Base-by-base conservation (phyloP, 768 basidiomycete species). In the Russula lepida region DNA sequence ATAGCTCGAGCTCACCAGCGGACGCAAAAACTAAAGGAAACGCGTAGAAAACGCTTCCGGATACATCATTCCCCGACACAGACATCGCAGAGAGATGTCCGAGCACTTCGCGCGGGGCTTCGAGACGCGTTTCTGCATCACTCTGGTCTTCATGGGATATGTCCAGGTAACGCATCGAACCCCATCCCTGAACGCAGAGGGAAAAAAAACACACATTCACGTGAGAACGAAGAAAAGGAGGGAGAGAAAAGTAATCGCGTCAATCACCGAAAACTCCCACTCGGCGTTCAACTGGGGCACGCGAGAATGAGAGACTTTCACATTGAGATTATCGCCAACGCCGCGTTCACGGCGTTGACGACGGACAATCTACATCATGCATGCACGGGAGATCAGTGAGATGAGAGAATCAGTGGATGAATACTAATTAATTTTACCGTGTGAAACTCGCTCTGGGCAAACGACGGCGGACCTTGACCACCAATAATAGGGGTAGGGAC, bases 1-100 rank as follows among this genome's bases (percentile, higher is more conserved):
- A 35, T 35, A 21, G 9, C 8, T 6, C 11, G 17, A 32, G 39
- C 48, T 43, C 52, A 62, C 61, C 64, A 19, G 65, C 65, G 2
- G 55, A 53, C 0, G 65, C 65, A 15, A 64, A 59, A 37, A 66
- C 62, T 4, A 64, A 33, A 23, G 63, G 63, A 55, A 65, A 64
- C 4, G 63, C 58, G 43, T 66, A 66, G 27, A 66, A 66, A 30
- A 66, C 65, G 48, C 65, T 64, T 28, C 65, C 65, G 4, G 56
- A 55, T 15, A 64, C 25, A 33, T 57, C 65, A 23, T 66, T 66
- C 19, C 65, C 65, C 0, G 65, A 59, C 15, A 66, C 65, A 4
- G 65, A 66, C 52, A 60, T 54, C 7, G 65, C 65, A 4, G 58
- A 33, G 23, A 66, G 12, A 12, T 54, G 50, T n/a, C 65, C 51